Evolutionary conservation across 2,329 filamentous ascomycete species (phyloP).

Genomic region (Penicillium oxalicum): DNA sequence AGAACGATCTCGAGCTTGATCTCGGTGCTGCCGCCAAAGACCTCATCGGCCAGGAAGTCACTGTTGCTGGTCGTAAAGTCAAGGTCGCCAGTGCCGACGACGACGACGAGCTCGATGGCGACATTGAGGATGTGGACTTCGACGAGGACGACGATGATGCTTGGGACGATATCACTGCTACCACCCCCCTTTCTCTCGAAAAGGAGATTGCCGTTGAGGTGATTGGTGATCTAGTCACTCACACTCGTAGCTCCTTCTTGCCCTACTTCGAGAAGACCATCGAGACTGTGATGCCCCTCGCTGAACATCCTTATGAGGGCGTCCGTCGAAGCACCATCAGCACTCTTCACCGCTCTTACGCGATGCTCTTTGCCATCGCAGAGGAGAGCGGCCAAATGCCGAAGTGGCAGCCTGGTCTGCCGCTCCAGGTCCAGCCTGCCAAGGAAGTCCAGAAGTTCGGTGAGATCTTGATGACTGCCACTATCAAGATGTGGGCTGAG

Average conservation of each 20-base stretch:
- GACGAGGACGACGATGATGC: slow-evolving; percentile 71
- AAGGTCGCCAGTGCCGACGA: slow-evolving; percentile 65
- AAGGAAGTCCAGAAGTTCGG: slow-evolving; percentile 77
- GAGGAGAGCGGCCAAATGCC: slow-evolving; percentile 68
- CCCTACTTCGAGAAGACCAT: slow-evolving; percentile 87
- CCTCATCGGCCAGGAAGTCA: slow-evolving; percentile 68
- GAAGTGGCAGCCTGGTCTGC: slow-evolving; percentile 87
- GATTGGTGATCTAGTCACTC: slow-evolving; percentile 82
- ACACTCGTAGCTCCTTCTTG: slow-evolving; percentile 73
- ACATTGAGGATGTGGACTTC: slow-evolving; percentile 58
- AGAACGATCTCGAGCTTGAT: slow-evolving; percentile 71
- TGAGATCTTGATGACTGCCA: slow-evolving; percentile 76
- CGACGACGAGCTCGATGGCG: slow-evolving; percentile 55
- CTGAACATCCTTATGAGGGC: slow-evolving; percentile 86
- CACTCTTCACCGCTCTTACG: slow-evolving; percentile 89
- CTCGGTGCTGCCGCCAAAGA: slow-evolving; percentile 69
- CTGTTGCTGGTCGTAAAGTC: slow-evolving; percentile 75
- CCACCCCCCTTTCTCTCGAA: slow-evolving; percentile 85
- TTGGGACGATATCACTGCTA: slow-evolving; percentile 75
- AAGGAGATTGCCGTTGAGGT: slow-evolving; percentile 97
- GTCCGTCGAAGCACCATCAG: slow-evolving; percentile 87
- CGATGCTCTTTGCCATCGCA: slow-evolving; percentile 80
- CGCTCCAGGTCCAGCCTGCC: slow-evolving; percentile 71
- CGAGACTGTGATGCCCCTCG: slow-evolving; percentile 70
- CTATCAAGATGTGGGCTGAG: slow-evolving; percentile 77